phyloP scores from a whole-genome alignment of 1,284 basidiomycete species.

The Leccinum griseonigrum region DNA sequence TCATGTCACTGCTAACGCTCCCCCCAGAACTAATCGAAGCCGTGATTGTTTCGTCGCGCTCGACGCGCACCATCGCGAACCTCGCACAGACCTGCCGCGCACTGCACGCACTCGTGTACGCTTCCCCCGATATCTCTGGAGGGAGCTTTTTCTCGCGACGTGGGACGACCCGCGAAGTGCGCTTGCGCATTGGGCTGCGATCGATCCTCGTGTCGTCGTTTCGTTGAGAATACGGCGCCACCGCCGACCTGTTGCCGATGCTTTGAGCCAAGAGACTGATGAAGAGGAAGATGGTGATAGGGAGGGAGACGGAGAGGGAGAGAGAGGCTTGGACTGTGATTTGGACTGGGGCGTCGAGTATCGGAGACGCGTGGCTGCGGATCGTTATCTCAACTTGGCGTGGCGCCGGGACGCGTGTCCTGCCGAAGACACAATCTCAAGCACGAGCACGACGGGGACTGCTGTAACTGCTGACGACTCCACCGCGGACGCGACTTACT shows the following conservation, averaged over 20 bases:
- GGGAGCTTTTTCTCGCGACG: conserved; percentile 46
- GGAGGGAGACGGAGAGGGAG: background rate
- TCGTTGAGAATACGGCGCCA: background rate
- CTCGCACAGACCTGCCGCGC: conserved; percentile 44
- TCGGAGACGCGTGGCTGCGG: conserved; percentile 17
- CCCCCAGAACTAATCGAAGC: conserved; percentile 44
- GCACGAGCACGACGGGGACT: too few species aligned
- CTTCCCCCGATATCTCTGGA: conserved; percentile 48
- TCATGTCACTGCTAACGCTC: conserved; percentile 13
- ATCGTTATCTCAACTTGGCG: conserved; percentile 13
- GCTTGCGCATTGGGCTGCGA: conserved; percentile 19
- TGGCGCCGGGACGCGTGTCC: conserved; percentile 17
- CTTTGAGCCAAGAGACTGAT: too few species aligned
- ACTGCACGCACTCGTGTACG: conserved; percentile 41
- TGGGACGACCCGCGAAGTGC: conserved; percentile 49
- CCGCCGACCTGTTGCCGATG: background rate
- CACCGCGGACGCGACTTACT: background rate
- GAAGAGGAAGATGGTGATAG: background rate
- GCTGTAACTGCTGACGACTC: too few species aligned
- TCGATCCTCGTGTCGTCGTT: conserved; percentile 19
- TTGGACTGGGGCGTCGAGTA: conserved; percentile 27
- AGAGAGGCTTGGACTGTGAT: background rate
- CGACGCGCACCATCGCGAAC: conserved; percentile 37
- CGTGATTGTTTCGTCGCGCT: conserved; percentile 38
- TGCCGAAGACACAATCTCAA: background rate